Evolutionary conservation across 164 flowering plant species (phyloP), one percentile per base, ranked within the genome.

Genomic region (Macadamia tetraphylla): DNA sequence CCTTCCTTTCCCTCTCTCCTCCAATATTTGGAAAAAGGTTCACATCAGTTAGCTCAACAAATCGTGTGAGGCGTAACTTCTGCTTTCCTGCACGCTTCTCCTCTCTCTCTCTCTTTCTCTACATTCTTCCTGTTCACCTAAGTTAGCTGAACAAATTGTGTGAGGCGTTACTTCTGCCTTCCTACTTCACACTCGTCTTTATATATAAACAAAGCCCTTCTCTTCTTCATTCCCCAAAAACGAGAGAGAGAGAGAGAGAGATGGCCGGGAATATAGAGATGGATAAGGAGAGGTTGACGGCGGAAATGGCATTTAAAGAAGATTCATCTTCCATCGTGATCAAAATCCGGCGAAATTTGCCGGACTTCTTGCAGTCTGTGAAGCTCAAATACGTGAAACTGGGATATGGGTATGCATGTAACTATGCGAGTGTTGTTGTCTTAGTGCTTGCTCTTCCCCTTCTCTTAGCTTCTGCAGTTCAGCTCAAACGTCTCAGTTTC

Each of bases 361-460:
- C 88, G 40, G 88, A 84, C 59, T 84, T 81, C 49, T 61, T 91
- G 10, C 88, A 87, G 70, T 89, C 95, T 0, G 95, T 91, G 65
- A 91, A 91, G 92, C 92, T 89, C 65, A 89, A 91, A 70, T 91
- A 91, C 64, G 97, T 91, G 1, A 88, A 85, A 55, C 73, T 89
- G 30, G 97, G 95, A 0, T 53, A 53, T 17, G 17, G 57, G 57
- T 53, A 53, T 14, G 18, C 15, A 4, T 53, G 57, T 17, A 53
- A 53, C 87, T 0, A 46, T 46, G 51, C 51, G 12, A 46, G 7
- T 46, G 13, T 73, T 31, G 66, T 76, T 29, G 51, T 67, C 10
- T 57, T 52, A n/a, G 15, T 63, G 6, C 1, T 53, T 53, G 57
- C 6, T 53, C 57, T 53, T 53, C 57, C 57, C 17, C 18, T 53